Percentiles rank a stretch among this genome's conserved stretches.
Evolutionary conservation across 768 basidiomycete species (phyloP).

Genomic region (Antrodiella citrinella): DNA sequence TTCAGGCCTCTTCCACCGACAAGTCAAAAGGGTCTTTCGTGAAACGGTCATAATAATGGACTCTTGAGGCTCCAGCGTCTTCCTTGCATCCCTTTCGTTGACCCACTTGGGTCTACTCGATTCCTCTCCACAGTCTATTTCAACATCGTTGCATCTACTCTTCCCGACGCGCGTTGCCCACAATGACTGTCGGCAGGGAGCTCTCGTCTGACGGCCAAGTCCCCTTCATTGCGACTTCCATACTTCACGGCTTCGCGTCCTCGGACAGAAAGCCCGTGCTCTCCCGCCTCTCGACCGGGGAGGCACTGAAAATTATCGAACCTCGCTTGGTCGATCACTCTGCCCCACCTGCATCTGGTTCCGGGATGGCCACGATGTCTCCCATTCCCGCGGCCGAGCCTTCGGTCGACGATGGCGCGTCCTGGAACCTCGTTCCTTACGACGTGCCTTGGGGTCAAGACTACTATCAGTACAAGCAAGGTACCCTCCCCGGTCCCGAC

Average conservation of each 20-base stretch:
- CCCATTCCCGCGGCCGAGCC: background rate
- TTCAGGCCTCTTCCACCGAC: background rate
- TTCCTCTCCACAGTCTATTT: background rate
- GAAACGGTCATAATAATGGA: background rate
- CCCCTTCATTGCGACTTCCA: background rate
- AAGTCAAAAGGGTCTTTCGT: background rate
- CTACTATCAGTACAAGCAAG: conserved; percentile 25
- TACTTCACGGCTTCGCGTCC: background rate
- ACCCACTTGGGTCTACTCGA: no score
- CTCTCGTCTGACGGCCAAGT: background rate
- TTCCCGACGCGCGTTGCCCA: background rate
- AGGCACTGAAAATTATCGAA: background rate
- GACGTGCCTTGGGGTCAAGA: conserved; percentile 30
- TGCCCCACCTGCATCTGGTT: background rate
- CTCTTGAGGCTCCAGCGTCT: background rate
- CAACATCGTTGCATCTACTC: background rate
- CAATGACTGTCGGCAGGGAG: background rate
- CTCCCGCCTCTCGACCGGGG: background rate
- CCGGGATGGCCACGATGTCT: background rate
- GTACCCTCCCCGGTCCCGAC: conserved; percentile 29
- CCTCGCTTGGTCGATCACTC: background rate
- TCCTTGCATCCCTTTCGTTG: background rate
- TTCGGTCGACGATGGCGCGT: background rate
- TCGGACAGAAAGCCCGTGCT: background rate
- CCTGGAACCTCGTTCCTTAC: conserved; percentile 32